Base-by-base conservation (phyloP, 2,329 filamentous ascomycete genomes). In the Claviceps arundinis region DNA sequence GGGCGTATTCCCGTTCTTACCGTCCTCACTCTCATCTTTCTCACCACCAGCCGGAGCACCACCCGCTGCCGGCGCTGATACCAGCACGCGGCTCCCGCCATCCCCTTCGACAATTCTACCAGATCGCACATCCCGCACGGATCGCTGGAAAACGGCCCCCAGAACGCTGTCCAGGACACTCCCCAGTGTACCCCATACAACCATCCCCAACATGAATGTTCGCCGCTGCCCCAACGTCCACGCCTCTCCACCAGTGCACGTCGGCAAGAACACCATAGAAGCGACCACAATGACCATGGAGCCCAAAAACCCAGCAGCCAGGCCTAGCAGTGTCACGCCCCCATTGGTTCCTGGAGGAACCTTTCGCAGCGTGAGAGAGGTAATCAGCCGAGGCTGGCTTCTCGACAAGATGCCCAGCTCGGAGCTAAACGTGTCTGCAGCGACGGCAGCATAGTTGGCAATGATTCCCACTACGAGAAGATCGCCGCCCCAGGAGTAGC, bases 281-380 rank as follows among this genome's bases (percentile, higher is more conserved):
- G 77, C 60, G 0, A 81, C 80, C 24, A 85, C 73, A 5, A 90
- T 81, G 47, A 91, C 74, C 52, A 85, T 77, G 9, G 87, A 84
- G 3, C 90, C 90, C 1, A 87, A 64, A 19, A 87, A 65, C 1
- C 89, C 90, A 2, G 89, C 87, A 0, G 73, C 69, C 0, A 95
- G 71, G 0, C 93, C 93, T 46, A 80, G 72, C 0, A 81, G 59
- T 0, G 89, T 94, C 8, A 98, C 87, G 16, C 91, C 93, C 37
- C 93, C 93, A 64, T 98, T 98, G 43, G 93, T 97, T 48, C 93
- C 93, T 1, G 80, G 84, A 0, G 93, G 90, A 0, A 97, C 93
- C 57, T 80, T 77, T 54, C 86, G 83, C 61, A 93, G 76, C 4
- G 70, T 81, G 16, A 77, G 81, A 14, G 87, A 90, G 4, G 89